Evolutionary conservation across 306 rosid species (phyloP).

Genomic region (Argentina anserina): DNA sequence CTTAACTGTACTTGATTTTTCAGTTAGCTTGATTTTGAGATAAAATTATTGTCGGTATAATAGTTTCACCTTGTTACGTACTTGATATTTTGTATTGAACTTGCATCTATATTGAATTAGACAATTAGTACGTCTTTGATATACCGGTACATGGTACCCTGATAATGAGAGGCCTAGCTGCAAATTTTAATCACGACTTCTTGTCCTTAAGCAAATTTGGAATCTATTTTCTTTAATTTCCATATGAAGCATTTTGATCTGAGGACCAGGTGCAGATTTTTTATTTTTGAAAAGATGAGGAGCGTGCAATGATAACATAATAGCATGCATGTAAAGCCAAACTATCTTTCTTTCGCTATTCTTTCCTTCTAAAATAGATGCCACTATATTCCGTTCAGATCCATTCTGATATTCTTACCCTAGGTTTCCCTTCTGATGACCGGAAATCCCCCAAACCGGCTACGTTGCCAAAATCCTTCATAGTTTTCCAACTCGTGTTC

Average conservation of each 20-base stretch:
- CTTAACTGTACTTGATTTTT: too few relatives aligned
- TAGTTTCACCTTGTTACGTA: too few relatives aligned
- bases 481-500: not conserved
- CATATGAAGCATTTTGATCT: not conserved
- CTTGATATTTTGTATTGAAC: too few relatives aligned
- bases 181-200: not conserved
- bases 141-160: too few relatives aligned
- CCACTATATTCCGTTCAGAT: not conserved
- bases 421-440: not conserved
- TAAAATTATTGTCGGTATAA: too few relatives aligned
- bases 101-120: too few relatives aligned
- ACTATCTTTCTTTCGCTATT: not conserved
- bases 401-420: not conserved
- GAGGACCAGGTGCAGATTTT: not conserved
- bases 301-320: not conserved
- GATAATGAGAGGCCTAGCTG: not conserved
- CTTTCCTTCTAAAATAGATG: not conserved
- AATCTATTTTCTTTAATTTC: not conserved
- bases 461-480: not conserved
- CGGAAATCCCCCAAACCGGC: not conserved
- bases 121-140: too few relatives aligned
- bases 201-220: too few relatives aligned
- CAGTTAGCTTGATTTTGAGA: too few relatives aligned
- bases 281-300: not conserved
- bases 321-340: not conserved